These are phyloP conservation scores for Cadophora sp. DNA, from an alignment of 2,329 filamentous ascomycete genomes.

Conservation along the genomic window DNA sequence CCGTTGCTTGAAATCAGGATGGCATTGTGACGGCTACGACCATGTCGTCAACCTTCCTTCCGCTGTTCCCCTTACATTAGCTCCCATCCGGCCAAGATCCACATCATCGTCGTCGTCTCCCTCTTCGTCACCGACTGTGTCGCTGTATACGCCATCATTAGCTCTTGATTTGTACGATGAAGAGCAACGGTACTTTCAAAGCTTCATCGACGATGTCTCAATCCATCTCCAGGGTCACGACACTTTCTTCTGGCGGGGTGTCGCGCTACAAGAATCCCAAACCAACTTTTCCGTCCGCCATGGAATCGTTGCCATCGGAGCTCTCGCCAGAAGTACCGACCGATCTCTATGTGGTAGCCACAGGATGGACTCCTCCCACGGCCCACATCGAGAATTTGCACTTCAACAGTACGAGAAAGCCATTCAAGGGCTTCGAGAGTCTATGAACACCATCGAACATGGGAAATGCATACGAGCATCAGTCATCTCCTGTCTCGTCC, in stretches of 20 bases:
- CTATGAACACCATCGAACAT: slow-evolving; percentile 23
- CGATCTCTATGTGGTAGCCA: slow-evolving; percentile 26
- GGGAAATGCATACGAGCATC: slow-evolving; percentile 23
- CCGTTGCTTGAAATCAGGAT: slow-evolving; percentile 40
- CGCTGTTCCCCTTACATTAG: slow-evolving; percentile 2
- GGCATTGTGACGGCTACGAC: slow-evolving; percentile 42
- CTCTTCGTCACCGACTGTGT: slow-evolving; percentile 28
- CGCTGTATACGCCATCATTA: slow-evolving; percentile 22
- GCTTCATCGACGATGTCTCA: slow-evolving; percentile 35
- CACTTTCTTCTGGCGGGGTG: slow-evolving; percentile 54
- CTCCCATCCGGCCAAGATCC: slow-evolving; percentile 24
- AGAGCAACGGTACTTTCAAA: slow-evolving; percentile 39
- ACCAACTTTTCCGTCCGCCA: slow-evolving; percentile 36
- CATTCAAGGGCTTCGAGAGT: slow-evolving; percentile 36
- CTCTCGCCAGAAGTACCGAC: slow-evolving; percentile 33
- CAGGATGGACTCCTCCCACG: slow-evolving; percentile 32
- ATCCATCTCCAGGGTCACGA: slow-evolving; percentile 46
- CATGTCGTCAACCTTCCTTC: slow-evolving; percentile 17
- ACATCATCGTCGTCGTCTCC: slow-evolving; percentile 20
- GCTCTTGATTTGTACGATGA: slow-evolving; percentile 26
- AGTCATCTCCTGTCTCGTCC: slow-evolving; percentile 36
- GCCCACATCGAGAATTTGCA: slow-evolving; percentile 36
- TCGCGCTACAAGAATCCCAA: slow-evolving; percentile 34
- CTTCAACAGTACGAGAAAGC: slow-evolving; percentile 40
- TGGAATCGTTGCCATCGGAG: slow-evolving; percentile 40